Percentiles rank a stretch among this genome's conserved stretches.
phyloP scores from a whole-genome alignment of 306 rosid species.

The Trifolium subterraneum region DNA sequence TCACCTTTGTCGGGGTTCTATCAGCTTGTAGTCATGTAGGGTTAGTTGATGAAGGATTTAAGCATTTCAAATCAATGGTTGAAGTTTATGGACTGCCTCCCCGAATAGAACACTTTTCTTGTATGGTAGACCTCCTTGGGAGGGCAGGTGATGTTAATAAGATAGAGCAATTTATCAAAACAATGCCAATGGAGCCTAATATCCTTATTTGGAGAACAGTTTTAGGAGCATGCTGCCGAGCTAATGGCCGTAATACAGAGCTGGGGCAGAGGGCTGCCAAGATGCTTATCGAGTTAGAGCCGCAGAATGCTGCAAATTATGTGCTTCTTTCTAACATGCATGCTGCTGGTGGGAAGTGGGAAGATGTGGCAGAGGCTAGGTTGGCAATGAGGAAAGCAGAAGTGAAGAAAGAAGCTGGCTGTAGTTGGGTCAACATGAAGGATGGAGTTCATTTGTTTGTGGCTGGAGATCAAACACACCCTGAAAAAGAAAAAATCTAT shows the following conservation, averaged over 20 bases:
- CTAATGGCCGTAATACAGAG: constrained; percentile 67
- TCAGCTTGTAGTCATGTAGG: constrained; percentile 98
- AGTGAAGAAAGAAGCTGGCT: constrained; percentile 88
- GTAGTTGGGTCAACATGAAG: constrained; percentile 96
- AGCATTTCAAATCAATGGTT: constrained; percentile 71
- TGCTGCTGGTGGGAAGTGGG: constrained; percentile 85
- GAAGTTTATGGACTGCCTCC: constrained; percentile 68
- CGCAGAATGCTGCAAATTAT: constrained; percentile 80
- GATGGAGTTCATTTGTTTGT: constrained; percentile 92
- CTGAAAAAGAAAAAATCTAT: constrained; percentile 71
- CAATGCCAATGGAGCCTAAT: constrained; percentile 83
- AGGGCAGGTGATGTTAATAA: constrained; percentile 73
- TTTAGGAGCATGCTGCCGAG: constrained; percentile 78
- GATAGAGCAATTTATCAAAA: constrained; percentile 70
- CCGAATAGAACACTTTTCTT: constrained; percentile 84
- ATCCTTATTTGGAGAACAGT: constrained; percentile 91
- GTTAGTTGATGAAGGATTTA: constrained; percentile 74
- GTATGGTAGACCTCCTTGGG: constrained; percentile 92
- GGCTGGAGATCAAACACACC: constrained; percentile 87
- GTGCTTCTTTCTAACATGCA: constrained; percentile 94
- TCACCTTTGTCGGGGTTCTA: constrained; percentile 86
- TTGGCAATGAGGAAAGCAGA: constrained; percentile 81
- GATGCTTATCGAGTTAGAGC: constrained; percentile 80
- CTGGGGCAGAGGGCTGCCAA: constrained; percentile 80
- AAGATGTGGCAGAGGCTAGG: constrained; percentile 74